phyloP scores from a whole-genome alignment of 1,284 basidiomycete genomes.

The Sanghuangporus baumii region DNA sequence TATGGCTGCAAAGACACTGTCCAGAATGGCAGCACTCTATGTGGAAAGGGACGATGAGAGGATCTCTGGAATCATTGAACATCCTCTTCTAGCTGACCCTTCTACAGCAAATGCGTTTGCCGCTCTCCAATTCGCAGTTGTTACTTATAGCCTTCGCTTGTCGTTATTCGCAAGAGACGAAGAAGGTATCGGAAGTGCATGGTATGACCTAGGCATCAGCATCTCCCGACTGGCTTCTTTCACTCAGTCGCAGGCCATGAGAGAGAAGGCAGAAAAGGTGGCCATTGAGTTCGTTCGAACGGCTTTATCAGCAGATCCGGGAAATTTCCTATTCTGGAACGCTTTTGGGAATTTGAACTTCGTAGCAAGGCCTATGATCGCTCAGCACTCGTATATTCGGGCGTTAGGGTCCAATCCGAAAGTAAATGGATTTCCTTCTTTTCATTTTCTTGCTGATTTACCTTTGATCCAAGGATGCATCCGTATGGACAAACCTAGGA shows the following conservation, averaged over 20 bases:
- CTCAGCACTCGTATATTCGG: constrained; percentile 91
- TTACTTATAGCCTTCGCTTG: constrained; percentile 70
- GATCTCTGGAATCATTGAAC: constrained; percentile 37
- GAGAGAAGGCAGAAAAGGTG: constrained; percentile 39
- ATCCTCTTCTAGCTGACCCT: constrained; percentile 26
- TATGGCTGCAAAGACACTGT: constrained; percentile 27
- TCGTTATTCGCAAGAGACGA: constrained; percentile 62
- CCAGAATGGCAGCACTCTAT: constrained; percentile 29
- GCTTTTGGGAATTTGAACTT: constrained; percentile 76
- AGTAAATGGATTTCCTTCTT: constrained; percentile 34
- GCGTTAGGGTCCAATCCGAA: constrained; percentile 83
- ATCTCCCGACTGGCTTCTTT: constrained; percentile 50
- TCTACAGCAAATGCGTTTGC: constrained; percentile 32
- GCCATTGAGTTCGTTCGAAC: constrained; percentile 64
- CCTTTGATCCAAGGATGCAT: constrained; percentile 47
- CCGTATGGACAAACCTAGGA: constrained; percentile 87
- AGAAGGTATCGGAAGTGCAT: constrained; percentile 52
- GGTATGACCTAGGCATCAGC: constrained; percentile 74
- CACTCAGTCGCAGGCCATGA: constrained; percentile 26
- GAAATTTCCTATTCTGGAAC: constrained; percentile 79
- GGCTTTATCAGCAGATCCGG: constrained; percentile 73
- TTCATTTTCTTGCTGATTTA: not conserved
- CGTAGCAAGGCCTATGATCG: constrained; percentile 56
- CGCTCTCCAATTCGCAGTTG: constrained; percentile 53
- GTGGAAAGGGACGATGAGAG: constrained; percentile 34